Conservation (phyloP, 257 asterid species). For the Capsicum pubescens region DNA sequence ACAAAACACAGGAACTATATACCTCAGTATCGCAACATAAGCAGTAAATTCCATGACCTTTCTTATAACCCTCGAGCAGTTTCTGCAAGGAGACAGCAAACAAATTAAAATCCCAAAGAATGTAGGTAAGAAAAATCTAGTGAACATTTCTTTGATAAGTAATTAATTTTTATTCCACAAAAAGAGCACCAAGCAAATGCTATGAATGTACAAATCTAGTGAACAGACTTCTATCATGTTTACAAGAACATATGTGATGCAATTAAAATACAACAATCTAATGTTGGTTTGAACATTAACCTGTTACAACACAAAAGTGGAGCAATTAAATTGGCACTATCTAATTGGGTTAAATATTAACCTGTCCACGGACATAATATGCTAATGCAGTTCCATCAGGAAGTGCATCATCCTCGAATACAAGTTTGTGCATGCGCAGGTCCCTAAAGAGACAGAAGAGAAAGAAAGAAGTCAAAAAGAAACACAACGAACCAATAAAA, state of each 20-base stretch:
- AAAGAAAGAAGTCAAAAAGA: constrained; percentile 6
- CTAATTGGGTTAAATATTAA: constrained; percentile 34
- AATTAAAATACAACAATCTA: constrained; percentile 6
- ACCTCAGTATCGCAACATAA: constrained; percentile 73
- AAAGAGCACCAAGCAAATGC: not conserved
- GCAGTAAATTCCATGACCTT: constrained; percentile 73
- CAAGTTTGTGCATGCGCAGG: constrained; percentile 75
- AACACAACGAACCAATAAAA: constrained; percentile 7
- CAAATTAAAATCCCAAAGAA: constrained; percentile 21
- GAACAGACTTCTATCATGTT: constrained; percentile 18
- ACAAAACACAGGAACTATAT: constrained; percentile 24
- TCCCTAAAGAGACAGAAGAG: constrained; percentile 56
- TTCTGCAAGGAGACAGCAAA: constrained; percentile 47
- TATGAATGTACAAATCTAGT: not conserved
- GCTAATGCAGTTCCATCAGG: constrained; percentile 76
- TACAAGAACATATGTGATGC: not conserved
- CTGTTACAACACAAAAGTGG: constrained; percentile 31
- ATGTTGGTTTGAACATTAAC: constrained; percentile 40
- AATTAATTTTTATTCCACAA: not conserved
- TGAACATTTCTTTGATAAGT: constrained; percentile 3
- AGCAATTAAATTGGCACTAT: constrained; percentile 12
- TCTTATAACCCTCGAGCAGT: constrained; percentile 64
- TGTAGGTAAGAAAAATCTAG: not conserved
- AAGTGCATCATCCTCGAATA: constrained; percentile 60
- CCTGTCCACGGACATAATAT: constrained; percentile 76